Conservation (phyloP, 2,329 filamentous ascomycete species). For the Aaosphaeria pasadenensis region DNA sequence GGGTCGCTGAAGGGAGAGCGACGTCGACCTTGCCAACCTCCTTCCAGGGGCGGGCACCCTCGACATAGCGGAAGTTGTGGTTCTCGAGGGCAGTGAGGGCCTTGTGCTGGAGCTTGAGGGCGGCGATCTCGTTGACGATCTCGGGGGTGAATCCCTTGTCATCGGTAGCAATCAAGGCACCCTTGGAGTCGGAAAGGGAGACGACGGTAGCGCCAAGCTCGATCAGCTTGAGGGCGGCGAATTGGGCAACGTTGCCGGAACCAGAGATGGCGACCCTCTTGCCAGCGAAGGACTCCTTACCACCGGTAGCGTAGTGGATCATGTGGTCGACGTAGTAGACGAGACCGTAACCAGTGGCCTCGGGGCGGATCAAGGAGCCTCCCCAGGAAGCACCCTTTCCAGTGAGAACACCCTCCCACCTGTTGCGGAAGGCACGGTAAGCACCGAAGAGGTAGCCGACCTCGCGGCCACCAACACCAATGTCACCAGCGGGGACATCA, state of each 20-base stretch:
- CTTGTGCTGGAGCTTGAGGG: conserved; percentile 83
- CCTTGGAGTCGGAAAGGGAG: conserved; percentile 91
- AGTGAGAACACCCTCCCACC: conserved; percentile 93
- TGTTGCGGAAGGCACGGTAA: conserved; percentile 84
- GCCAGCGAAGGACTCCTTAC: conserved; percentile 79
- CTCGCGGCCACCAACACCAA: conserved; percentile 87
- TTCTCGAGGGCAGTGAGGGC: conserved; percentile 70
- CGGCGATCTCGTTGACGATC: conserved; percentile 74
- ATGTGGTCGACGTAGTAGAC: conserved; percentile 97
- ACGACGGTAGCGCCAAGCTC: conserved; percentile 92
- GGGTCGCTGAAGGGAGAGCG: conserved; percentile 87
- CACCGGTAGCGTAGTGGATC: conserved; percentile 78
- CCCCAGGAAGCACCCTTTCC: conserved; percentile 94
- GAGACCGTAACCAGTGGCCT: conserved; percentile 95
- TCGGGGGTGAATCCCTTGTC: conserved; percentile 73
- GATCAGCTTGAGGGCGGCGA: conserved; percentile 92
- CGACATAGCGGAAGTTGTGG: conserved; percentile 78
- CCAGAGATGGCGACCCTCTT: conserved; percentile 96
- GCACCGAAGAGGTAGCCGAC: conserved; percentile 93
- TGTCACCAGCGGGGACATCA: conserved; percentile 95
- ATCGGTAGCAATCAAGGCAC: conserved; percentile 71
- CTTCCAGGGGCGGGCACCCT: conserved; percentile 84
- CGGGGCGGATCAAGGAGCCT: conserved; percentile 88
- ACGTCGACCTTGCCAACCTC: conserved; percentile 89
- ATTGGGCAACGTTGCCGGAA: conserved; percentile 97